A percentile compares a stretch with the other conserved stretches of the same genome.
These are phyloP conservation scores for Rhodotorula toruloides DNA, from an alignment of 768 basidiomycete genomes.

Conservation along the genomic window DNA sequence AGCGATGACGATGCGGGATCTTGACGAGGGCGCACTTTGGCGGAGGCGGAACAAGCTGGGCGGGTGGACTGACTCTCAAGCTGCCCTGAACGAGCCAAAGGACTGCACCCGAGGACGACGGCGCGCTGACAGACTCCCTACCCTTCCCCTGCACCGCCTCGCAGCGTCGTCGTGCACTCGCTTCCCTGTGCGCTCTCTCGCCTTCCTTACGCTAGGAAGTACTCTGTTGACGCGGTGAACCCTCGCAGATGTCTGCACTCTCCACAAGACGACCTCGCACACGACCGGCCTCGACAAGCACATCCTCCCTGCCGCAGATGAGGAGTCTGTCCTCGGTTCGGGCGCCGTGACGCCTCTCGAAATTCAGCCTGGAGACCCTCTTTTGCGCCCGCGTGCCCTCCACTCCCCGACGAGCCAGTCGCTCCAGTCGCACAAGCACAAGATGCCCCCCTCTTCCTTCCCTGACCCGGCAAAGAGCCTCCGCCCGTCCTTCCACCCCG, in stretches of 20 bases:
- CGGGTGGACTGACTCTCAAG: too few relatives aligned
- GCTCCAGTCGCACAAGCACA: constrained; percentile 10
- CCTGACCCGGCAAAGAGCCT: constrained; percentile 25
- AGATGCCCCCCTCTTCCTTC: constrained; percentile 32
- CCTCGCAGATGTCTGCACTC: constrained; percentile 33
- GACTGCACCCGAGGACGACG: not conserved
- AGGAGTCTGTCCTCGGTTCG: constrained; percentile 25
- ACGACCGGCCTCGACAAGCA: constrained; percentile 30
- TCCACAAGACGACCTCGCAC: constrained; percentile 36
- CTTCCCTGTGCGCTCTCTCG: constrained; percentile 26
- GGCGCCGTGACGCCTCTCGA: constrained; percentile 37
- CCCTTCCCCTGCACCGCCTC: not conserved
- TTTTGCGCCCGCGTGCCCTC: constrained; percentile 21
- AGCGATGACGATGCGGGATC: too few relatives aligned
- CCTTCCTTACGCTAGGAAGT: too few relatives aligned
- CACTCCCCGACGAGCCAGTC: constrained; percentile 9
- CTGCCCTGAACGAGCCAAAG: too few relatives aligned
- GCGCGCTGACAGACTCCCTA: not conserved
- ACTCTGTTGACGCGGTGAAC: not conserved
- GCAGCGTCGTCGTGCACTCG: constrained; percentile 38
- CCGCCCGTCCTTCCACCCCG: constrained; percentile 29
- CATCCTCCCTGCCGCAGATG: constrained; percentile 16
- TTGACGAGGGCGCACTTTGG: too few relatives aligned
- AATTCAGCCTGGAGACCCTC: constrained; percentile 29
- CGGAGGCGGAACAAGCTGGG: too few relatives aligned